Evolutionary conservation across 2,329 filamentous ascomycete genomes (phyloP), one percentile per base, ranked within the genome.

Genomic region (Waltergamsia citrina): DNA sequence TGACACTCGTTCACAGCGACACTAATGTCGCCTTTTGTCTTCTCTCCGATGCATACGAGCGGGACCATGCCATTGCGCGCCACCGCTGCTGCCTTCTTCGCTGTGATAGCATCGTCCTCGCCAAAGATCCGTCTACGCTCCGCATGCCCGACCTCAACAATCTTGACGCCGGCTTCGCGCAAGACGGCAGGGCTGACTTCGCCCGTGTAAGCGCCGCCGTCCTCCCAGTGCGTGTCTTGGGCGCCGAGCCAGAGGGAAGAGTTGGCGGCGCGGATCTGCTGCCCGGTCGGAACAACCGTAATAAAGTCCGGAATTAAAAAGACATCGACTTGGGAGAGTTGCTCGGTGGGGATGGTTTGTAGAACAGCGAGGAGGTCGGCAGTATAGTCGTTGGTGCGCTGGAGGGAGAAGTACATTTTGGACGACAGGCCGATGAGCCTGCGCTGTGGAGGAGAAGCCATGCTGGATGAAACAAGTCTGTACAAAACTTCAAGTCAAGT

Each of bases 121-220:
- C 71, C 71, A 47, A 88, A 86, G 15, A 85, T 52, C 3, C 74
- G 59, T 33, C 84, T 67, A 5, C 85, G 71, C 58, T 93, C 86
- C 2, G 85, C 85, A 52, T 93, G 86, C 2, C 84, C 84, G 6
- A 93, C 64, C 50, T 88, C 84, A 8, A 92, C 79, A 32, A 93
- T 71, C 14, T 64, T 67, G 32, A 77, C 82, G 26, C 84, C 84
- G 0, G 82, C 67, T 37, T 81, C 73, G 32, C 65, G 61, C 17
- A 94, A 65, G 3, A 78, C 73, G 5, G 70, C 53, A 0, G 85
- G 79, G 6, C 81, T 86, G 21, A 88, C 72, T 48, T 86, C 81
- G 35, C 85, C 85, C 0, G 85, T 93, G 52, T 74, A 87, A 2
- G 85, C 73, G 38, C 86, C 85, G 29, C 60, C 55, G 46, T 82